Percentiles rank a stretch among this genome's conserved stretches.
These are phyloP conservation scores for Geranomyces variabilis DNA, from an alignment of 192 early-diverging fungal genomes.

Conservation along the genomic window DNA sequence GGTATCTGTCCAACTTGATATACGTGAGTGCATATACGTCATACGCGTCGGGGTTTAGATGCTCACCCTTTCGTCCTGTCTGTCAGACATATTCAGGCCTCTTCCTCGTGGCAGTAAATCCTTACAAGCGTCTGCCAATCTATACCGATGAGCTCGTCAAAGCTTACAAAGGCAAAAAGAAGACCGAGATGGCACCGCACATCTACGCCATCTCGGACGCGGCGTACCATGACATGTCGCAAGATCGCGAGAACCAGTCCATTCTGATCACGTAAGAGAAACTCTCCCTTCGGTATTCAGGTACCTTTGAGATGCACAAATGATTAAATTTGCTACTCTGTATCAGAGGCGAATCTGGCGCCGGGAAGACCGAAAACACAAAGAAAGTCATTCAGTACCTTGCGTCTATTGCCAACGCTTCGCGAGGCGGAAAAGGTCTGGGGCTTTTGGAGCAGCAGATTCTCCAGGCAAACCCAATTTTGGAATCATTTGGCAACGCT, in stretches of 20 bases:
- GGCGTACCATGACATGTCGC: slow-evolving; percentile 95
- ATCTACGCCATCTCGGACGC: slow-evolving; percentile 91
- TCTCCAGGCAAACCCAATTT: slow-evolving; percentile 93
- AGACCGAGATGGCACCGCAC: slow-evolving; percentile 64
- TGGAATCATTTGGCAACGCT: slow-evolving; percentile 98
- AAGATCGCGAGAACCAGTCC: slow-evolving; percentile 92
- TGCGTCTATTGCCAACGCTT: slow-evolving; percentile 75
- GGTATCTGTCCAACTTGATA: slow-evolving; percentile 89
- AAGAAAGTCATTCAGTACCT: slow-evolving; percentile 99
- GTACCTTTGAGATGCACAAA: neutral
- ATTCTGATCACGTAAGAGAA: slow-evolving; percentile 88
- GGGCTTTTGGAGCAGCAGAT: slow-evolving; percentile 87
- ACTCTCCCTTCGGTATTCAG: neutral
- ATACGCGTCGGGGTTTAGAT: too few species aligned
- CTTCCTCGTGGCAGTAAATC: slow-evolving; percentile 97
- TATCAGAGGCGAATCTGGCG: slow-evolving; percentile 92
- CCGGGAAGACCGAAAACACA: slow-evolving; percentile 99
- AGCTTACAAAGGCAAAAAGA: slow-evolving; percentile 64
- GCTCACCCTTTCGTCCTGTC: neutral
- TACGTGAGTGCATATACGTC: slow-evolving; percentile 65
- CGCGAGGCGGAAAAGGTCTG: slow-evolving; percentile 34
- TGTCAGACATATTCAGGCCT: slow-evolving; percentile 96
- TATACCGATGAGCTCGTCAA: slow-evolving; percentile 80
- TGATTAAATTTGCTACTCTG: neutral
- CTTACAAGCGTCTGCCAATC: slow-evolving; percentile 90